Evolutionary conservation across 2,329 filamentous ascomycete species (phyloP).

Genomic region (Paraphaeosphaeria minitans): DNA sequence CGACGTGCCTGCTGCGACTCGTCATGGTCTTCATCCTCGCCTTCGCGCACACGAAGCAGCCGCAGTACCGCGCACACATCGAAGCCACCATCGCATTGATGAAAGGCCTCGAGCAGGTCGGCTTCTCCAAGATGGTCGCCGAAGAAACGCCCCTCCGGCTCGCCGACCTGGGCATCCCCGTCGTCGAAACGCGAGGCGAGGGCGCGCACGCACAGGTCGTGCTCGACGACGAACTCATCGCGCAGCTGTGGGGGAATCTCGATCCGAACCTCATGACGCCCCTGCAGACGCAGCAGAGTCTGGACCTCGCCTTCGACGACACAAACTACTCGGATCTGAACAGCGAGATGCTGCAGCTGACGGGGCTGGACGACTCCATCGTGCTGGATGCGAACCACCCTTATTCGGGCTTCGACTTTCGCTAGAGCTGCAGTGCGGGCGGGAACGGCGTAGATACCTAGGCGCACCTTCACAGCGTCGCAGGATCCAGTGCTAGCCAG

Average conservation of each 20-base stretch:
- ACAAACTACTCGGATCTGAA: conserved; percentile 38
- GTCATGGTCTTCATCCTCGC: conserved; percentile 45
- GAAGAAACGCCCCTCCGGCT: conserved; percentile 42
- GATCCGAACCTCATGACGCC: conserved; percentile 41
- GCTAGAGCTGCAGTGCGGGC: not conserved
- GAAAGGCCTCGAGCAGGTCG: conserved; percentile 39
- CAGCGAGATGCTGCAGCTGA: conserved; percentile 36
- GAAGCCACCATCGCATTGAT: conserved; percentile 30
- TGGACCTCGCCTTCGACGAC: conserved; percentile 42
- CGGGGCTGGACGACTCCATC: conserved; percentile 37
- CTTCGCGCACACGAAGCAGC: conserved; percentile 35
- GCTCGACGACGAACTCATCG: conserved; percentile 36
- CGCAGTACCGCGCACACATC: conserved; percentile 36
- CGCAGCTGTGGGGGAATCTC: conserved; percentile 39
- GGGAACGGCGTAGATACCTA: not conserved
- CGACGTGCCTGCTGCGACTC: conserved; percentile 40
- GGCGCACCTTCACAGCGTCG: no score
- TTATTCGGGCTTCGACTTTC: conserved; percentile 24
- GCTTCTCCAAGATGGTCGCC: conserved; percentile 42
- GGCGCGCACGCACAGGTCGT: conserved; percentile 19
- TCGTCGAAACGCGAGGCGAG: conserved; percentile 16
- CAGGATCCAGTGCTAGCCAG: no score
- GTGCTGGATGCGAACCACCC: conserved; percentile 34
- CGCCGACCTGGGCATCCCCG: conserved; percentile 35
- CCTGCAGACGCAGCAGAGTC: conserved; percentile 40